Percentiles rank a stretch among this genome's conserved stretches.
Evolutionary conservation across 2,329 filamentous ascomycete genomes (phyloP).

Genomic region (Grosmannia clavigera): DNA sequence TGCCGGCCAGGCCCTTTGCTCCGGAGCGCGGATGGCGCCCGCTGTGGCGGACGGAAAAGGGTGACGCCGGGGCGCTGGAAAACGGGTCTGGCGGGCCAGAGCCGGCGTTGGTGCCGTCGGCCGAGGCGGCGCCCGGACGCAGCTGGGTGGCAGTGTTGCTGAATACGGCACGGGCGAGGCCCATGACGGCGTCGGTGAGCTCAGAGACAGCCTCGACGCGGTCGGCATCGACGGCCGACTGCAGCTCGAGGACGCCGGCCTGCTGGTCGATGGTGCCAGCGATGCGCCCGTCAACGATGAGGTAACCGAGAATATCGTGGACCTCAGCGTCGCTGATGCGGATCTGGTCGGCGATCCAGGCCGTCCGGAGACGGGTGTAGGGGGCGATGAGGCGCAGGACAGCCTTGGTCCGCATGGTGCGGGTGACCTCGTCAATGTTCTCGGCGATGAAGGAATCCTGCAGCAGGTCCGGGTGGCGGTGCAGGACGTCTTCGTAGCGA

Average conservation of each 20-base stretch:
- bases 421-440: constrained; percentile 97
- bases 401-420: constrained; percentile 95
- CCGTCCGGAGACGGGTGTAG: constrained; percentile 81
- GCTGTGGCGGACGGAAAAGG: background rate
- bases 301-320: constrained; percentile 86
- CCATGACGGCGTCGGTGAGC: constrained; percentile 58
- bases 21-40: background rate
- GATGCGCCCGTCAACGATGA: constrained; percentile 84
- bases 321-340: constrained; percentile 78
- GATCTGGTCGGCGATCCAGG: constrained; percentile 78
- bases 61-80: background rate
- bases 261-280: constrained; percentile 83
- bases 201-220: constrained; percentile 60
- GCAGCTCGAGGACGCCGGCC: constrained; percentile 70
- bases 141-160: constrained; percentile 63
- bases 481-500: constrained; percentile 75
- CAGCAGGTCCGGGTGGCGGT: constrained; percentile 78
- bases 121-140: background rate
- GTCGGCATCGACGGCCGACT: constrained; percentile 57
- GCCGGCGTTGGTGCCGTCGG: background rate
- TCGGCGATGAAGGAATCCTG: constrained; percentile 93
- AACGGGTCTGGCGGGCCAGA: background rate
- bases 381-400: constrained; percentile 87
- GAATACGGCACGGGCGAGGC: constrained; percentile 60
- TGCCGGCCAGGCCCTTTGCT: background rate